Percentiles rank a stretch among this genome's conserved stretches.
phyloP scores from a whole-genome alignment of 345 rosid genomes.

The Dimocarpus longan region DNA sequence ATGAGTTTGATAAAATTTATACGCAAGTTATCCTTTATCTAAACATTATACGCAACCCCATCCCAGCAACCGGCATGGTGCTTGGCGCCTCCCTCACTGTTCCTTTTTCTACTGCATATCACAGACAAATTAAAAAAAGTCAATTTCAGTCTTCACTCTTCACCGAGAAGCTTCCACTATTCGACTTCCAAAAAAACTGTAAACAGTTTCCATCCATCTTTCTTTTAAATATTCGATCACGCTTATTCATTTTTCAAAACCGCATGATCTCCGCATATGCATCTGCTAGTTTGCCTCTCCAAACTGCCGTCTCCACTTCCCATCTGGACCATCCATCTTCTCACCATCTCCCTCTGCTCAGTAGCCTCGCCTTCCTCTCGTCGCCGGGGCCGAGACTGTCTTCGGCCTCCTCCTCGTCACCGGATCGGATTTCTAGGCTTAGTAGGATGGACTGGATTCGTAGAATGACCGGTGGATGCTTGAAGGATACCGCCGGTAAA shows the following conservation, averaged over 20 bases:
- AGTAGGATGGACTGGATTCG: slow-evolving; percentile 39
- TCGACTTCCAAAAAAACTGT: background rate
- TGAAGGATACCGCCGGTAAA: slow-evolving; percentile 33
- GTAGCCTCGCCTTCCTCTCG: slow-evolving; percentile 11
- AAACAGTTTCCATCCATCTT: background rate
- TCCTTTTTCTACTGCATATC: background rate
- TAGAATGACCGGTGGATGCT: slow-evolving; percentile 52
- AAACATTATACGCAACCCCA: no score
- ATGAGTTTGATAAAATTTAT: no score
- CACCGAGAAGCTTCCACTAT: background rate
- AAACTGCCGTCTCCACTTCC: slow-evolving; percentile 19
- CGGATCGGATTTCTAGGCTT: slow-evolving; percentile 26
- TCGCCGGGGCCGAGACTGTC: slow-evolving; percentile 17
- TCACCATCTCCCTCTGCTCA: background rate
- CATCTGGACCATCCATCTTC: background rate
- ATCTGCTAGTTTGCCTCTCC: slow-evolving; percentile 20
- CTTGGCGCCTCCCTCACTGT: background rate
- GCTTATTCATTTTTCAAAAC: background rate
- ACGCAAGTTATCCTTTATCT: no score
- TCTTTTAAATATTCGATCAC: background rate
- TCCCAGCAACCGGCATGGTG: no score
- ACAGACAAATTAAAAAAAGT: background rate
- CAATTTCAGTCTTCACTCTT: background rate
- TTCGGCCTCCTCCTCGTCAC: background rate
- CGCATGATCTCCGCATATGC: slow-evolving; percentile 48